Conservation (phyloP, 148 eudicot species). For the Fagopyrum tataricum region DNA sequence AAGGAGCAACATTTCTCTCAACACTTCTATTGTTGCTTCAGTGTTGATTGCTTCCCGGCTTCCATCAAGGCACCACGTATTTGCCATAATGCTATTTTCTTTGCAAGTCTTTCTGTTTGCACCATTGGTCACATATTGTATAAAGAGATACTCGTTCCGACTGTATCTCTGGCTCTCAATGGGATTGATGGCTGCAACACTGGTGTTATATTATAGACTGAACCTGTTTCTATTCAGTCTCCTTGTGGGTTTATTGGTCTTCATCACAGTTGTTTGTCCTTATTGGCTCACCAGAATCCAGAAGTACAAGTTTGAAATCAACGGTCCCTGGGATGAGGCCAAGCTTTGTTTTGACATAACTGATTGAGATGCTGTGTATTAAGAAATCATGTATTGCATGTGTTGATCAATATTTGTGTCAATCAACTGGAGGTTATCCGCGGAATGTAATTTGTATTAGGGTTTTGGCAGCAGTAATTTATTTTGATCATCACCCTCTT, state of each 20-base stretch:
- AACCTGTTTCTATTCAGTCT: constrained; percentile 56
- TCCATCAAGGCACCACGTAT: constrained; percentile 84
- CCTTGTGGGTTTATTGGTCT: constrained; percentile 50
- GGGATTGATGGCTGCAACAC: constrained; percentile 50
- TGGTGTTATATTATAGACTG: constrained; percentile 44
- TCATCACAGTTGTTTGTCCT: constrained; percentile 73
- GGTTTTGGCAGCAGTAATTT: not conserved
- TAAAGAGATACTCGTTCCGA: constrained; percentile 64
- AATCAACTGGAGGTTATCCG: no score
- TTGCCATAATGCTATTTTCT: constrained; percentile 74
- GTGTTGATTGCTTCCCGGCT: constrained; percentile 93
- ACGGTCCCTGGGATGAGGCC: constrained; percentile 99
- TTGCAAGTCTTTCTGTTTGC: constrained; percentile 90
- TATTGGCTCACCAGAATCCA: constrained; percentile 91
- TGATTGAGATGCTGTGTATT: constrained; percentile 30
- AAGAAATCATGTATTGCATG: not conserved
- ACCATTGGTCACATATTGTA: constrained; percentile 65
- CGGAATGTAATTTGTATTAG: no score
- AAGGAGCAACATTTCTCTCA: constrained; percentile 66
- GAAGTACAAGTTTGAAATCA: constrained; percentile 87
- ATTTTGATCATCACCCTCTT: not conserved
- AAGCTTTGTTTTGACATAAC: constrained; percentile 79
- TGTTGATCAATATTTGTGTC: not conserved
- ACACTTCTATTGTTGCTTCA: constrained; percentile 91
- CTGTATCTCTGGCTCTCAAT: constrained; percentile 64